These are phyloP conservation scores for Fusarium sp. DNA, from an alignment of 2,329 filamentous ascomycete species.

Conservation along the genomic window DNA sequence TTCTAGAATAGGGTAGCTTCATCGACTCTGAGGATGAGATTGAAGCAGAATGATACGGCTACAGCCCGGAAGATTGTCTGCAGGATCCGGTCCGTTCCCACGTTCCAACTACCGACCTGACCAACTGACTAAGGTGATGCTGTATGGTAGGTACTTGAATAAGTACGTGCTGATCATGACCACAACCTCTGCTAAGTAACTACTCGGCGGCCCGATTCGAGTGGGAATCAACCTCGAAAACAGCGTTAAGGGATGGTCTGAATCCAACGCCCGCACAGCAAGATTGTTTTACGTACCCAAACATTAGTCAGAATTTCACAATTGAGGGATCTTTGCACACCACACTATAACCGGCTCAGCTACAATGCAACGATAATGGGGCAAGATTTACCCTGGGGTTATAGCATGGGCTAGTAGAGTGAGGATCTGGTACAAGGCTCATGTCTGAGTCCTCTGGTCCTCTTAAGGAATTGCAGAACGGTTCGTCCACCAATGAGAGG, in stretches of 20 bases:
- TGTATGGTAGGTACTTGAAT: constrained; percentile 7
- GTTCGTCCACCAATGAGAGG: constrained; percentile 27
- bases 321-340: constrained; percentile 17
- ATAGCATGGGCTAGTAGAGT: constrained; percentile 14
- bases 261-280: constrained; percentile 15
- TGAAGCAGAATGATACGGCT: constrained; percentile 15
- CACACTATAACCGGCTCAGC: constrained; percentile 18
- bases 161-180: constrained; percentile 21
- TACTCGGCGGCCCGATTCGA: constrained; percentile 45
- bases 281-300: constrained; percentile 21
- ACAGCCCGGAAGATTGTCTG: constrained; percentile 29
- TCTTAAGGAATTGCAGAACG: background rate
- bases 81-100: constrained; percentile 31
- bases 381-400: constrained; percentile 34
- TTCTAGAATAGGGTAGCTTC: constrained; percentile 45
- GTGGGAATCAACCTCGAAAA: constrained; percentile 24
- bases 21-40: constrained; percentile 25
- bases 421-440: constrained; percentile 26
- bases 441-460: constrained; percentile 29
- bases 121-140: background rate
- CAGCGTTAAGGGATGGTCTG: background rate
- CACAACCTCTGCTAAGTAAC: constrained; percentile 32
- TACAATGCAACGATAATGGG: constrained; percentile 28
- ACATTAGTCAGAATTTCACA: constrained; percentile 29
- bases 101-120: constrained; percentile 44